These are phyloP conservation scores for Golubevia pallescens DNA, from an alignment of 1,284 basidiomycete species.

Conservation along the genomic window DNA sequence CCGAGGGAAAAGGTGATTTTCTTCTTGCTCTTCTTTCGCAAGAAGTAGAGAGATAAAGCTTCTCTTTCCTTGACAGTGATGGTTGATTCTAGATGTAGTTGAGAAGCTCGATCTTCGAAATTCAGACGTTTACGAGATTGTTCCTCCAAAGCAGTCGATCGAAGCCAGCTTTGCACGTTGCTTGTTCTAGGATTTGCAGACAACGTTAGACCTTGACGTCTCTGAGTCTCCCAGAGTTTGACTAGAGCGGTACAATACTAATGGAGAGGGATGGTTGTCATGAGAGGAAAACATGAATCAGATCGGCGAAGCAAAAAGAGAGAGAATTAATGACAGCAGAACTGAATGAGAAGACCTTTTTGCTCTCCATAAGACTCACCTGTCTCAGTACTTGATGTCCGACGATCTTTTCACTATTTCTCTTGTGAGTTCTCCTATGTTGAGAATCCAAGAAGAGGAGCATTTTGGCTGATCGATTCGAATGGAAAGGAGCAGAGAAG, in stretches of 20 bases:
- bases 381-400: no score
- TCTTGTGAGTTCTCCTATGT: no score
- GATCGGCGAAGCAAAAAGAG: no score
- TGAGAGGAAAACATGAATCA: no score
- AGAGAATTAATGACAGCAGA: no score
- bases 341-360: no score
- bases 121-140: neutral
- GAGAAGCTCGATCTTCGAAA: neutral
- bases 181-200: neutral
- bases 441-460: no score
- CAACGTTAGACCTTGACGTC: neutral
- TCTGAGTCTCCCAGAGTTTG: neutral
- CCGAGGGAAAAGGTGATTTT: neutral
- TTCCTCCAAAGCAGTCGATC: neutral
- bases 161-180: neutral
- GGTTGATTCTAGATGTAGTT: neutral
- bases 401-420: no score
- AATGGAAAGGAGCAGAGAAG: no score
- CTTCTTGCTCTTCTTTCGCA: neutral
- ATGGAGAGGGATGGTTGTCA: neutral
- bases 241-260: neutral
- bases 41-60: neutral
- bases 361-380: no score
- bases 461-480: no score
- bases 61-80: neutral